phyloP scores from a whole-genome alignment of 2,329 filamentous ascomycete species.

The Fusarium sp. region DNA sequence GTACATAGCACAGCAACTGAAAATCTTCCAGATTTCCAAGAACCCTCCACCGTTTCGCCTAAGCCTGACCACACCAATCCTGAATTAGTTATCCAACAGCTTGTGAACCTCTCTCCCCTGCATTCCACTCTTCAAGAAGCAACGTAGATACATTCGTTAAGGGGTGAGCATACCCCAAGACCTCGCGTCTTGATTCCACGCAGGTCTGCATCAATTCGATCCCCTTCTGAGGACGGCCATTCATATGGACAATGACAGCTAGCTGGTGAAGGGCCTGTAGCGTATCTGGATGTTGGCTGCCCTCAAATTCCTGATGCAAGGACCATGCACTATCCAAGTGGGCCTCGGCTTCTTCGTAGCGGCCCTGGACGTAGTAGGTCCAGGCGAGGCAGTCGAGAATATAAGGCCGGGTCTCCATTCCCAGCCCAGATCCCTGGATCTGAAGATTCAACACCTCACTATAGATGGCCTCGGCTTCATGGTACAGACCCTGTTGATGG shows the following conservation, averaged over 20 bases:
- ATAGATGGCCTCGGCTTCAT: not conserved
- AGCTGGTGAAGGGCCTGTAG: not conserved
- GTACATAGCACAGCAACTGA: not conserved
- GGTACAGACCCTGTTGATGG: not conserved
- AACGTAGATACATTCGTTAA: not conserved
- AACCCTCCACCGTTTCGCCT: no score
- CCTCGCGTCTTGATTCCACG: not conserved
- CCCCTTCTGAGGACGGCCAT: not conserved
- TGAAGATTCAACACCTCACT: not conserved
- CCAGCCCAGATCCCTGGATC: not conserved
- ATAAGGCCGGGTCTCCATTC: not conserved
- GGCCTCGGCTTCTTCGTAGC: not conserved
- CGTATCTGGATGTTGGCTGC: not conserved
- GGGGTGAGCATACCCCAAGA: not conserved
- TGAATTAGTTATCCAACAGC: no score
- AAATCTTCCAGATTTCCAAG: not conserved
- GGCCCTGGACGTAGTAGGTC: not conserved
- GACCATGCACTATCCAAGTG: not conserved
- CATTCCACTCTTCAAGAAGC: not conserved
- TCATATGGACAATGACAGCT: not conserved
- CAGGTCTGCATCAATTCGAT: not conserved
- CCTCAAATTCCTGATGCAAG: not conserved
- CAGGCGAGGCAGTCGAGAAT: not conserved
- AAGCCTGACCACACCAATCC: not conserved
- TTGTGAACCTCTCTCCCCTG: not conserved